A percentile compares a stretch with the other conserved stretches of the same genome.
Evolutionary conservation across 495 filamentous ascomycete species (phyloP).

Genomic region (Aspergillus carlsbadensis): DNA sequence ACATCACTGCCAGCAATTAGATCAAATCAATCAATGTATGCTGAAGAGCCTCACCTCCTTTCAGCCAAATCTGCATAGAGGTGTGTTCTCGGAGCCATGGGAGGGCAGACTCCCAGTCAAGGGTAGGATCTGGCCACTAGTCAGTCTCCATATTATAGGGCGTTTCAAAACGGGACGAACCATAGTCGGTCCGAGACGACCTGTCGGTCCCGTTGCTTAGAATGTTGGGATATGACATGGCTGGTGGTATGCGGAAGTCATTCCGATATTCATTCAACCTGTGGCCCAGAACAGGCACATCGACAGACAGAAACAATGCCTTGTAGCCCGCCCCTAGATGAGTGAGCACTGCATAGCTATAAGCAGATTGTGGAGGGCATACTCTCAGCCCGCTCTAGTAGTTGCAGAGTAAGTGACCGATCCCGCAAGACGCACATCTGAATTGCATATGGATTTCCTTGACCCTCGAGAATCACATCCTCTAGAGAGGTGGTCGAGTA

Average conservation of each 20-base stretch:
- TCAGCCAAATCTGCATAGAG: no score
- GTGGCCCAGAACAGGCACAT: conserved; percentile 82
- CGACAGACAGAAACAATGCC: conserved; percentile 90
- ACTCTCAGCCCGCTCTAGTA: conserved; percentile 81
- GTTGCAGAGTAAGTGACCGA: conserved; percentile 76
- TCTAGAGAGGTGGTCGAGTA: conserved; percentile 52
- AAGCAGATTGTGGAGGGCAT: no score
- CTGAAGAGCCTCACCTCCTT: no score
- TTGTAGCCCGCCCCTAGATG: conserved; percentile 78
- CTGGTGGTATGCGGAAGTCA: conserved; percentile 39
- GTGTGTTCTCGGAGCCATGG: no score
- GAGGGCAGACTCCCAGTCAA: no score
- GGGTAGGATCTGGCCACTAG: no score
- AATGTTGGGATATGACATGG: conserved; percentile 32
- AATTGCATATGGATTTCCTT: conserved; percentile 45
- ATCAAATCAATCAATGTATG: no score
- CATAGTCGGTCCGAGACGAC: no score
- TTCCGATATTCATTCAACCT: conserved; percentile 47
- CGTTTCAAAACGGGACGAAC: no score
- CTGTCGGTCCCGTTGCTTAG: conserved; percentile 27
- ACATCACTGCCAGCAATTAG: no score
- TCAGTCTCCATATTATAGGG: no score
- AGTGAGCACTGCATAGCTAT: no score
- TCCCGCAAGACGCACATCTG: conserved; percentile 95
- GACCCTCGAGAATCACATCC: conserved; percentile 44